phyloP scores from a whole-genome alignment of 805 yeast genomes.

The Wickerhamiella vanderwaltii region DNA sequence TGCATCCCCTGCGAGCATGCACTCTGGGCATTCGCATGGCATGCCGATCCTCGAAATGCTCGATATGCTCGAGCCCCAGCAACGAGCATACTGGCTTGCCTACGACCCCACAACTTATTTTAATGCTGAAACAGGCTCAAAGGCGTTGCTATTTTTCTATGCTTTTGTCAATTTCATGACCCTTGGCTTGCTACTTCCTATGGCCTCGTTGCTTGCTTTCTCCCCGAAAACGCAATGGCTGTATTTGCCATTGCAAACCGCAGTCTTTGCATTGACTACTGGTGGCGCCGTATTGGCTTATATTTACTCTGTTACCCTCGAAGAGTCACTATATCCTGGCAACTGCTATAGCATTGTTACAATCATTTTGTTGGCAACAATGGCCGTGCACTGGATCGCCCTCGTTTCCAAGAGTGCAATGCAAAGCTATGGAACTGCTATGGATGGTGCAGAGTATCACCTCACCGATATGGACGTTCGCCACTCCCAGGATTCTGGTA shows the following conservation, averaged over 20 bases:
- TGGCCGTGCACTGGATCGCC: slow-evolving; percentile 41
- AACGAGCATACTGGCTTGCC: slow-evolving; percentile 60
- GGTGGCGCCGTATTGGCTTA: slow-evolving; percentile 44
- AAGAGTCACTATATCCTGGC: slow-evolving; percentile 60
- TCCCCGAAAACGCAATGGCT: slow-evolving; percentile 40
- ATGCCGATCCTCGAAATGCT: slow-evolving; percentile 45
- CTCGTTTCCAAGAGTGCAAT: slow-evolving; percentile 15
- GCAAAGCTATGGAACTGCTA: slow-evolving; percentile 14
- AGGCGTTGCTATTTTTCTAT: slow-evolving; percentile 45
- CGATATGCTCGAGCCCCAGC: slow-evolving; percentile 49
- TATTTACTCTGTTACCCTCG: slow-evolving; percentile 38
- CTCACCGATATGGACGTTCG: slow-evolving; percentile 19
- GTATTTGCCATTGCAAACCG: slow-evolving; percentile 42
- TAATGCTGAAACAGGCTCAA: slow-evolving; percentile 34
- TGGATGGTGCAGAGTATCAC: slow-evolving; percentile 25
- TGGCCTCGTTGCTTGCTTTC: slow-evolving; percentile 51
- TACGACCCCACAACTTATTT: slow-evolving; percentile 72
- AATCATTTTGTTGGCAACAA: slow-evolving; percentile 42
- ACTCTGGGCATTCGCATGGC: slow-evolving; percentile 18
- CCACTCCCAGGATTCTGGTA: slow-evolving; percentile 22
- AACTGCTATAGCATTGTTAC: slow-evolving; percentile 63
- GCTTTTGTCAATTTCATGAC: slow-evolving; percentile 34
- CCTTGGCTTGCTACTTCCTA: slow-evolving; percentile 51
- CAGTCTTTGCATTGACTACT: slow-evolving; percentile 37
- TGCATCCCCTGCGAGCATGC: neutral